Conservation (phyloP, 192 early-diverging fungal species). For the Rhizophagus prolifer region DNA sequence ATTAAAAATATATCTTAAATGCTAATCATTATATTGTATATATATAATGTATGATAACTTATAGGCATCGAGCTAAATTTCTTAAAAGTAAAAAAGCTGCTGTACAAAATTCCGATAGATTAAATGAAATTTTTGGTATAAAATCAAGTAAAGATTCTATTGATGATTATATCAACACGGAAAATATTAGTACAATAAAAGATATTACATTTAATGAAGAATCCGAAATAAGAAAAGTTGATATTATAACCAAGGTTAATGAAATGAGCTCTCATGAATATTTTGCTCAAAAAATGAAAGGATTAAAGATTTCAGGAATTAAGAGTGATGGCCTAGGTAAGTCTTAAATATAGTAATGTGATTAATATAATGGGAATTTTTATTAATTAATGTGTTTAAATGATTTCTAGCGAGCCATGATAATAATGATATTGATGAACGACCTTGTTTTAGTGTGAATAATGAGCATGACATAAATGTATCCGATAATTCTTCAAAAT, state of each 20-base stretch:
- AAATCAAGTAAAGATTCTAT: slow-evolving; percentile 39
- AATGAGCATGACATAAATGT: not conserved
- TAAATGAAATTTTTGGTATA: slow-evolving; percentile 59
- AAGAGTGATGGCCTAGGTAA: not conserved
- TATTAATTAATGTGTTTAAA: not conserved
- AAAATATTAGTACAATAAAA: not conserved
- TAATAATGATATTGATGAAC: not conserved
- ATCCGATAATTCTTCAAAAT: not conserved
- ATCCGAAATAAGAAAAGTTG: not conserved
- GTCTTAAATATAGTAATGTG: not conserved
- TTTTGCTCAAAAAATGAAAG: slow-evolving; percentile 18
- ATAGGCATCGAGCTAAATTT: slow-evolving; percentile 30
- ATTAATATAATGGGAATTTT: not conserved
- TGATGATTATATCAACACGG: not conserved
- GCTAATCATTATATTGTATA: too few species aligned
- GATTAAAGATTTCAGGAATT: not conserved
- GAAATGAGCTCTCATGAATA: not conserved
- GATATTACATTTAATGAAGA: not conserved
- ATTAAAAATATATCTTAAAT: not conserved
- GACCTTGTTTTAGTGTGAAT: not conserved
- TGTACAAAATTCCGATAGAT: slow-evolving; percentile 39
- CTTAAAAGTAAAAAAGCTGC: slow-evolving; percentile 51
- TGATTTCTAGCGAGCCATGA: not conserved
- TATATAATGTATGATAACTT: not conserved
- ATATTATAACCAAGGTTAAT: slow-evolving; percentile 1